Conservation (phyloP, 306 rosid genomes). For the Quercus alba region DNA sequence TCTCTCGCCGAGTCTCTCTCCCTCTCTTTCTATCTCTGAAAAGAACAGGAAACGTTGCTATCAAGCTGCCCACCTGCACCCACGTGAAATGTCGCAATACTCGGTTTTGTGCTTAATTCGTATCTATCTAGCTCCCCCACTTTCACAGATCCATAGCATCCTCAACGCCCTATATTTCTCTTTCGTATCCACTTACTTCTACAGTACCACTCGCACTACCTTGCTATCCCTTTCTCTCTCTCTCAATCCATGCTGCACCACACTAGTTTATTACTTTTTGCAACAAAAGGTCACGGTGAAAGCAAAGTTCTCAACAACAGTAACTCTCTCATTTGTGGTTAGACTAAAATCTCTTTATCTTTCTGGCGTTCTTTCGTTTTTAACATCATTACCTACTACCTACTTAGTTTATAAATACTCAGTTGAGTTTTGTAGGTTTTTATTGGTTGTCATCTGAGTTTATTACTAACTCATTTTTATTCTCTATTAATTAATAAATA, state of each 20-base stretch:
- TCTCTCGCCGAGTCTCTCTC: neutral
- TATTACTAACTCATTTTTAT: too few relatives aligned
- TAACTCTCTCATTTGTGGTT: neutral
- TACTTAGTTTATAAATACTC: neutral
- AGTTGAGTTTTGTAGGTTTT: too few relatives aligned
- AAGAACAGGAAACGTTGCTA: neutral
- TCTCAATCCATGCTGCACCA: neutral
- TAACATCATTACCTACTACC: neutral
- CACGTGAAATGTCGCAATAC: slow-evolving; percentile 20
- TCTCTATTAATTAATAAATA: too few relatives aligned
- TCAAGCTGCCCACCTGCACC: slow-evolving; percentile 15
- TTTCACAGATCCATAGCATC: neutral
- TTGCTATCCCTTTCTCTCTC: neutral
- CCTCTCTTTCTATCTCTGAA: neutral
- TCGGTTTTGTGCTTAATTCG: neutral
- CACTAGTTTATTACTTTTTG: neutral
- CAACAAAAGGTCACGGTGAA: neutral
- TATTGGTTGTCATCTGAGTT: too few relatives aligned
- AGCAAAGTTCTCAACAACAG: neutral
- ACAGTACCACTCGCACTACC: neutral
- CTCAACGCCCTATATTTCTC: neutral
- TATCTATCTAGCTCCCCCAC: neutral
- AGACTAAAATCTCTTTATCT: too few relatives aligned
- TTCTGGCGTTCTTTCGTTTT: neutral
- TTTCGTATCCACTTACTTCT: neutral